Conservation (phyloP, 768 basidiomycete genomes). For the Cantharellus cinnabarinus region DNA sequence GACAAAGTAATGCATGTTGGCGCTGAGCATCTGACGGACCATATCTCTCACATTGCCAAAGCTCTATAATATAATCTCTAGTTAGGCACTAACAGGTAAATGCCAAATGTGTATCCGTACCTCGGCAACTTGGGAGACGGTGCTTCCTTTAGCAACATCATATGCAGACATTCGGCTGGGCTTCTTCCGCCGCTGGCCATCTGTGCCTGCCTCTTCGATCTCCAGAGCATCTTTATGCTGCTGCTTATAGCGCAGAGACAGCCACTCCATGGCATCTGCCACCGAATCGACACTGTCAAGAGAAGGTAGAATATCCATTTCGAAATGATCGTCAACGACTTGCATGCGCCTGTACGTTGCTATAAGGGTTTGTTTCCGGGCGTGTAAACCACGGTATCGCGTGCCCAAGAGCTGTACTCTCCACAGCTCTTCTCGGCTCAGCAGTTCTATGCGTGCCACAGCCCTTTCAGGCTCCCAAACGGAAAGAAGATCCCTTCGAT, state of each 20-base stretch:
- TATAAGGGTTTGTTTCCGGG: constrained; percentile 43
- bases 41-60: constrained; percentile 68
- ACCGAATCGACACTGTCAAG: constrained; percentile 74
- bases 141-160: constrained; percentile 60
- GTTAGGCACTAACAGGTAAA: neutral
- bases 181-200: constrained; percentile 45
- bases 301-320: constrained; percentile 33
- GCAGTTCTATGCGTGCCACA: constrained; percentile 40
- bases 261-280: constrained; percentile 80
- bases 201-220: constrained; percentile 14
- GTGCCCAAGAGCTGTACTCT: constrained; percentile 74
- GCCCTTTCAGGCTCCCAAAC: constrained; percentile 40
- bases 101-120: constrained; percentile 22
- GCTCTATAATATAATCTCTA: constrained; percentile 27
- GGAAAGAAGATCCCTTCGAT: constrained; percentile 79
- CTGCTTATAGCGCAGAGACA: constrained; percentile 65
- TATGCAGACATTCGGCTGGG: constrained; percentile 73
- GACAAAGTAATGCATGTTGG: constrained; percentile 31
- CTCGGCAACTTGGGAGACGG: constrained; percentile 59
- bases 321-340: constrained; percentile 55
- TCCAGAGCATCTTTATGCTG: constrained; percentile 21
- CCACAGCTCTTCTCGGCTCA: constrained; percentile 73
- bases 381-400: constrained; percentile 70
- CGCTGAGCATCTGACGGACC: constrained; percentile 51
- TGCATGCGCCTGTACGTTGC: constrained; percentile 48